Evolutionary conservation across 2,329 filamentous ascomycete genomes (phyloP).

Genomic region (Coniochaeta hoffmannii): DNA sequence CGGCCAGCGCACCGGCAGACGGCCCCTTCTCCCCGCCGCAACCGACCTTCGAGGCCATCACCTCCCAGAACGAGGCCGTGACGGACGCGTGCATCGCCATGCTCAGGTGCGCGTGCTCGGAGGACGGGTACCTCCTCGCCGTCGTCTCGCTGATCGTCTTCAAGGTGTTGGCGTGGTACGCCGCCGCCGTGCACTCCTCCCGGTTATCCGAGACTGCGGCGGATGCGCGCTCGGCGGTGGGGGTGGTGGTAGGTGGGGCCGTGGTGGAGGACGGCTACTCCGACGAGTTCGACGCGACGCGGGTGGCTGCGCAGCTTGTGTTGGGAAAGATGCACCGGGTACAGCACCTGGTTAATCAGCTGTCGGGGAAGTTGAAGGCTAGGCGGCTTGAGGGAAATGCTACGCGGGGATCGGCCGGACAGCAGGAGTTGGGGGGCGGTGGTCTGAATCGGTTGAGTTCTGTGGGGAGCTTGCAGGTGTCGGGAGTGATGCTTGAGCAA

Average conservation of each 20-base stretch:
- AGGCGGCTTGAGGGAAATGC: neutral
- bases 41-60: conserved; percentile 11
- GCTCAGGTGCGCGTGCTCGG: conserved; percentile 24
- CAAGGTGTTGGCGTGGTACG: conserved; percentile 26
- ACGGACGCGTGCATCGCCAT: conserved; percentile 22
- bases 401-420: neutral
- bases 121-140: conserved; percentile 23
- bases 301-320: conserved; percentile 24
- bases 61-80: conserved; percentile 19
- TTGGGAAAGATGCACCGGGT: conserved; percentile 27
- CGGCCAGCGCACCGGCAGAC: neutral
- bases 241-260: too few relatives aligned
- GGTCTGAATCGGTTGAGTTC: neutral
- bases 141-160: conserved; percentile 24
- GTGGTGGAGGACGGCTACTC: conserved; percentile 6
- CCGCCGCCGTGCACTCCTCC: conserved; percentile 15
- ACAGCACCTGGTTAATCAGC: conserved; percentile 19
- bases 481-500: conserved; percentile 12
- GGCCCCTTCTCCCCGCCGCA: neutral
- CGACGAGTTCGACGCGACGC: conserved; percentile 11
- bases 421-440: too few relatives aligned
- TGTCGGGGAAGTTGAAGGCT: conserved; percentile 13
- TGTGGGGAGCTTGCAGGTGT: conserved; percentile 4
- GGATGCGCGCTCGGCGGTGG: neutral
- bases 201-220: neutral